Base-by-base conservation (phyloP, 169 alveolate species). In the Toxoplasma gondii region DNA sequence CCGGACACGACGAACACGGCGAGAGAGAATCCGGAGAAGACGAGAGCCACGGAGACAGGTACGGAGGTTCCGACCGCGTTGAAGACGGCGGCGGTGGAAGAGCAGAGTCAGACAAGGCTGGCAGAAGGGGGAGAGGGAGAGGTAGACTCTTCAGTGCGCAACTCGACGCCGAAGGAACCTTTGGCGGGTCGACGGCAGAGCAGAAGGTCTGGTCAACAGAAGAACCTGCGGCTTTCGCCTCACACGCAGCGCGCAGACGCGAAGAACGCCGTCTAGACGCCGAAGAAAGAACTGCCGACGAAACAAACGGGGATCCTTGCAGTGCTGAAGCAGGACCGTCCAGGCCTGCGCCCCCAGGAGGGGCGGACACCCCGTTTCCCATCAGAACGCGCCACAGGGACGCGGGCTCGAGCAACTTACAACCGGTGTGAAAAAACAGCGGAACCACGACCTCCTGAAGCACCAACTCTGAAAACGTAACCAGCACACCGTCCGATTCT, bases 341-440 rank as follows among this genome's bases (percentile, higher is more conserved):
- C 39, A n/a, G 86, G 45, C 86, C 86, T n/a, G 45, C 86, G 86
- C 86, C 86, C 86, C 86, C 86, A 1, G 39, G 86, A 29, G 86
- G 86, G 49, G 86, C 39, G 29, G 86, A 78, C 86, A 78, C 86
- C 49, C 86, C 86, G 86, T 78, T 78, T n/a, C 86, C 86, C 86
- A 78, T 78, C 49, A 78, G 86, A 38, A 19, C 27, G 45, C 86
- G 43, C 39, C 39, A 78, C 45, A n/a, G 9, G 22, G 45, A 16
- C 39, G 82, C 82, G 82, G 43, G 82, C 34, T 31, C 82, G 82
- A 29, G 5, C 34, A 29, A 22, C 19, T 5, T 7, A 69, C 82
- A 34, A 69, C 5, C 5, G 16, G n/a, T 7, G 38, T 5, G 16
- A 12, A 22, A 17, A 34, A 69, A 69, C 10, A 9, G 38, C 17